Evolutionary conservation across 1,139 yeast species (phyloP), one percentile per base, ranked within the genome.

Genomic region (Arxiozyma telluris): DNA sequence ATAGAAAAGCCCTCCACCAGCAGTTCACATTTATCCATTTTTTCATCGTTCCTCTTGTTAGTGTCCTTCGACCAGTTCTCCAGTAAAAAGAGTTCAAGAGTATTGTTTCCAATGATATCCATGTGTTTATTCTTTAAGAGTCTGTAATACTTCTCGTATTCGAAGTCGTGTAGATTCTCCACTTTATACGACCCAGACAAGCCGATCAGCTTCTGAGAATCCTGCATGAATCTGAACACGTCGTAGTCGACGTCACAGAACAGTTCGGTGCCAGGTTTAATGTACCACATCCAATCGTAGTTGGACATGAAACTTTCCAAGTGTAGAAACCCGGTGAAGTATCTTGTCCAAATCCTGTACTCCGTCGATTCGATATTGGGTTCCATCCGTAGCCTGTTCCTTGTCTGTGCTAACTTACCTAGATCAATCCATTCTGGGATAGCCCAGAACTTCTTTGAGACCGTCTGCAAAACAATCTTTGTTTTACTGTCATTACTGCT

Each of bases 201-300:
- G 15, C 89, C 86, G 65, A 88, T 87, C 52, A 73, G 77, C 71
- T 84, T 82, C 55, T 79, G 74, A 65, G 86, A 82, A 59, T 84
- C 89, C 57, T 81, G 80, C 95, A 89, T 86, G 72, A 77, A 84
- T 71, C 83, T 80, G 76, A 89, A 88, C 41, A 87, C 76, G 70
- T 89, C 96, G 67, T 85, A 84, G 63, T 83, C 82, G 59, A 88
- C 75, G 68, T 87, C 93, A 75, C 96, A 89, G 69, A 73, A 83
- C 56, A 88, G 76, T 67, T 79, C 76, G 64, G 86, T 81, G 64
- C 83, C 88, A 25, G 96, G 96, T 71, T 90, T 96, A 55, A 90
- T 96, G 71, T 96, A 82, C 96, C 96, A 90, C 75, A 88, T 88
- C 77, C 86, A 88, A 62, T 85, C 88, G 70, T 81, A 88, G 44